Evolutionary conservation across 2,329 filamentous ascomycete species (phyloP).

Genomic region (Fusarium domesticum): DNA sequence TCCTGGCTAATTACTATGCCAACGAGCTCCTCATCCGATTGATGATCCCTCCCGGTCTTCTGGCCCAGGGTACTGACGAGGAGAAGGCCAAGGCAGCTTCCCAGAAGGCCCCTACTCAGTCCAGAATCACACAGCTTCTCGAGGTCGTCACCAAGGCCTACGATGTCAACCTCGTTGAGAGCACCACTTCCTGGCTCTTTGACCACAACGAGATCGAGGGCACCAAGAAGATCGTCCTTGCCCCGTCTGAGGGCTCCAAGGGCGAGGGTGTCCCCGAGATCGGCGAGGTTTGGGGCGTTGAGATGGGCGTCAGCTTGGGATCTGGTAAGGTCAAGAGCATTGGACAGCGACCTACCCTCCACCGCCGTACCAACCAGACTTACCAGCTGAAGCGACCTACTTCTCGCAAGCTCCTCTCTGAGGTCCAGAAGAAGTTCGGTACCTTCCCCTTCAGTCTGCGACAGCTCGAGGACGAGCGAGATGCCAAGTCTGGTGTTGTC

Average conservation of each 20-base stretch:
- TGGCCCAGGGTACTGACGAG: constrained; percentile 82
- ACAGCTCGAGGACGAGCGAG: constrained; percentile 93
- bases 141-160: constrained; percentile 92
- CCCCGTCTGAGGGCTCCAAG: constrained; percentile 80
- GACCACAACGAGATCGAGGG: constrained; percentile 97
- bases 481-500: constrained; percentile 91
- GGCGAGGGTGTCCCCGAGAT: constrained; percentile 86
- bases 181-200: constrained; percentile 96
- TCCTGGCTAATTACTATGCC: constrained; percentile 89
- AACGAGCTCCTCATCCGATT: constrained; percentile 91
- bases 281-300: constrained; percentile 95
- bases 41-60: constrained; percentile 84
- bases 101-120: constrained; percentile 78
- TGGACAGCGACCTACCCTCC: constrained; percentile 82
- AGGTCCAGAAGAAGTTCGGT: constrained; percentile 96
- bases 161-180: constrained; percentile 91
- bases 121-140: constrained; percentile 80
- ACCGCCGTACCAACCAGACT: constrained; percentile 87
- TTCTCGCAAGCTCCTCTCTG: constrained; percentile 86
- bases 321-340: constrained; percentile 93
- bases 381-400: constrained; percentile 93
- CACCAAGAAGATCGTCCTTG: constrained; percentile 94
- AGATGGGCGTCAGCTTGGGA: constrained; percentile 88
- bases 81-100: constrained; percentile 89
- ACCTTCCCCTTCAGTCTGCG: constrained; percentile 97